Evolutionary conservation across 2,329 filamentous ascomycete species (phyloP), one percentile per base, ranked within the genome.

Genomic region (Xylaria sp.): DNA sequence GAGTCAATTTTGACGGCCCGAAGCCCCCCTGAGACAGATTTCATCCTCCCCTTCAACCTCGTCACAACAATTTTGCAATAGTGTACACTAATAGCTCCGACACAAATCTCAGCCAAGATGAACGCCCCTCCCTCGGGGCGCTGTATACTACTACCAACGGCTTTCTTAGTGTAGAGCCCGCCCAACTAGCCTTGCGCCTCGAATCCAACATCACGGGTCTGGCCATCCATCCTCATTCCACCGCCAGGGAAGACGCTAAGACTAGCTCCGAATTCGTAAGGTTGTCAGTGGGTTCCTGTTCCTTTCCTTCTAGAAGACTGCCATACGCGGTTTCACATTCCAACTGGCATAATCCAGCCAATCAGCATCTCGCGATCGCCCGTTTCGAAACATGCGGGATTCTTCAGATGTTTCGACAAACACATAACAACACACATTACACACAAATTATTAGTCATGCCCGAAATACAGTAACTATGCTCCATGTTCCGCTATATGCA

Each of bases 321-420:
- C 20, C 34, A 9, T 18, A 44, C 56, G 34, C 23, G 31, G 50
- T 56, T 48, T 56, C 55, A 37, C 54, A 23, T 8, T 18, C 56
- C 41, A 8, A 37, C 28, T 28, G 28, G 28, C 28, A 37, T 37
- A 37, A 46, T 20, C 41, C 25, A 58, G 54, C 67, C 67, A 63
- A 69, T 66, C 63, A 63, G 23, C 52, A 25, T 46, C 31, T 56
- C 58, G 28, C 31, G 63, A 63, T 63, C 54, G 39, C 48, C 54
- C 34, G 67, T 66, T 69, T 69, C 67, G 67, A 69, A 69, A 69
- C 67, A n/a, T 25, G 46, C 31, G 41, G 63, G 54, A 60, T 67
- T 31, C 58, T 18, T 46, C 31, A 46, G 7, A 63, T 23, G 63
- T 63, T 69, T 69, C 59, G 59, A 60, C 55, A 60, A 67, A 66